A percentile compares a stretch with the other conserved stretches of the same genome.
Conservation (phyloP, 2,329 filamentous ascomycete genomes). For the Fonsecaea monophora region DNA sequence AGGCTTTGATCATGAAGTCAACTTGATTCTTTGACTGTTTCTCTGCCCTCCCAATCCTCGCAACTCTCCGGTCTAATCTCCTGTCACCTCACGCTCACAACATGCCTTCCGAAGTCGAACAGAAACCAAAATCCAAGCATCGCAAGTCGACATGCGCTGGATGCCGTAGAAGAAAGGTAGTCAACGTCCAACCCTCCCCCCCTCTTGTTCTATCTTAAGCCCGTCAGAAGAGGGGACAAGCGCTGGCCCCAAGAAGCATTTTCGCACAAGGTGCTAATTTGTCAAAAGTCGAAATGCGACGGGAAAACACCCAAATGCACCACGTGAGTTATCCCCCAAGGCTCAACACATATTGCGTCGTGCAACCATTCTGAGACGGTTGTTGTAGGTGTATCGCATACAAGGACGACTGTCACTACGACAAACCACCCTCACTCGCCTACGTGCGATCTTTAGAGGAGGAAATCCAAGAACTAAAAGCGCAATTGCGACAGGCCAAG, state of each 20-base stretch:
- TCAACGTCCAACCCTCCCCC: conserved; percentile 10
- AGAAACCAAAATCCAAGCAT: conserved; percentile 39
- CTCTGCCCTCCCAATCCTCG: conserved; percentile 9
- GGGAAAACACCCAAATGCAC: conserved; percentile 40
- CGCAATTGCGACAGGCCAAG: conserved; percentile 37
- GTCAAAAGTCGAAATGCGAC: conserved; percentile 39
- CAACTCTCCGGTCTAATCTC: neutral
- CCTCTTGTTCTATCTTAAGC: neutral
- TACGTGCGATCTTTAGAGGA: conserved; percentile 41
- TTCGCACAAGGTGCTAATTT: conserved; percentile 25
- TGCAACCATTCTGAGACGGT: neutral
- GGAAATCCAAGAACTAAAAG: conserved; percentile 37
- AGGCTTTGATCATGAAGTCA: conserved; percentile 27
- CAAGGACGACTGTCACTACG: conserved; percentile 41
- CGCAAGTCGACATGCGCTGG: conserved; percentile 39
- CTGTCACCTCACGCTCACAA: neutral
- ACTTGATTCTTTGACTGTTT: neutral
- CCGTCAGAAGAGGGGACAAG: neutral
- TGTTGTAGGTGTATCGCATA: conserved; percentile 38
- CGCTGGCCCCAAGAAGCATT: neutral
- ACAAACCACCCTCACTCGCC: conserved; percentile 40
- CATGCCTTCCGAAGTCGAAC: conserved; percentile 33
- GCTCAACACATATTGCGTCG: neutral
- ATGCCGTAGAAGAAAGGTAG: conserved; percentile 40
- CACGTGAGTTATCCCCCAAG: conserved; percentile 28